A percentile compares a stretch with the other conserved stretches of the same genome.
Evolutionary conservation across 345 rosid species (phyloP).

Genomic region (Moricandia arvensis): DNA sequence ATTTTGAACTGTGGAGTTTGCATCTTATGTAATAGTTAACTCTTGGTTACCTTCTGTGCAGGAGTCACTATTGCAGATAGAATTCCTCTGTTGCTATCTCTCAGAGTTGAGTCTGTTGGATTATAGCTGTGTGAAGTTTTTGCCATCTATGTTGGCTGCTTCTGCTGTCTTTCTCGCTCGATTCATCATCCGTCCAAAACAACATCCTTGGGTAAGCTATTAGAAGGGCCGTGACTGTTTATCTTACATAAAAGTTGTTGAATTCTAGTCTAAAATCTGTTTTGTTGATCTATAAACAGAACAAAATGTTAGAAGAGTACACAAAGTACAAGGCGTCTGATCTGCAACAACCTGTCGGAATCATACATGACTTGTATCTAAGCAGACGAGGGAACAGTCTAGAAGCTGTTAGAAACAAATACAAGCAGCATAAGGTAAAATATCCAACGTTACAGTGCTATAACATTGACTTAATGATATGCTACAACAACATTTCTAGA

Average conservation of each 20-base stretch:
- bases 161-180: slow-evolving; percentile 70
- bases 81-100: slow-evolving; percentile 70
- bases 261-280: not conserved
- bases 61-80: slow-evolving; percentile 52
- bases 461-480: no score
- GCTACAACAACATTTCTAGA: not conserved
- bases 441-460: not conserved
- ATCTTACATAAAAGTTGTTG: not conserved
- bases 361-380: slow-evolving; percentile 34
- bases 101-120: slow-evolving; percentile 78
- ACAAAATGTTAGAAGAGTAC: slow-evolving; percentile 40
- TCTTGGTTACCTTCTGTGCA: not conserved
- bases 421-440: slow-evolving; percentile 70
- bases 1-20: no score
- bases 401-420: slow-evolving; percentile 69
- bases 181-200: slow-evolving; percentile 52
- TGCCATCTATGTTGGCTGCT: slow-evolving; percentile 80
- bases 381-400: slow-evolving; percentile 39
- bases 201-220: slow-evolving; percentile 72
- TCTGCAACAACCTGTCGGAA: slow-evolving; percentile 29
- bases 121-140: slow-evolving; percentile 55
- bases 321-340: slow-evolving; percentile 55
- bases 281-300: slow-evolving; percentile 39
- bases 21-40: not conserved
- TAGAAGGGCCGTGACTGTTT: not conserved